phyloP scores from a whole-genome alignment of 73 alveolate genomes.

The Paramecium bursaria region DNA sequence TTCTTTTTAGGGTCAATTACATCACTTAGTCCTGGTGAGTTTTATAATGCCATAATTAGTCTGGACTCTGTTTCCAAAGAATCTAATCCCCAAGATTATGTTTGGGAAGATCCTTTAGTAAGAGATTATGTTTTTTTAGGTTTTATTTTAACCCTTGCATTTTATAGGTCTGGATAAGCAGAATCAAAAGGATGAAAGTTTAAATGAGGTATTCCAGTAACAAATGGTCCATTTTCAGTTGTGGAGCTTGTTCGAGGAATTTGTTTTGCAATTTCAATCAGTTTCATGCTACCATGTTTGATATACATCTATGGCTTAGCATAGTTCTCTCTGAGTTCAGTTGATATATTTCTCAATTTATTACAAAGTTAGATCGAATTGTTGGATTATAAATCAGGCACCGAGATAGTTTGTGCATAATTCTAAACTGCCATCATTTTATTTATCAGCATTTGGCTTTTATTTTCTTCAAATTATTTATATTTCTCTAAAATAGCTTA shows the following conservation, averaged over 20 bases:
- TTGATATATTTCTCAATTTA: constrained; percentile 11
- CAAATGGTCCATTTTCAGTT: too few species aligned
- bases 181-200: too few species aligned
- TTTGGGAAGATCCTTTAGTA: neutral
- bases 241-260: neutral
- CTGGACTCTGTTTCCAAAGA: constrained; percentile 6
- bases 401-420: constrained; percentile 25
- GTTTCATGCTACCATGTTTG: neutral
- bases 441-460: neutral
- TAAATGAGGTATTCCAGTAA: too few species aligned
- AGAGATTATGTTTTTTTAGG: neutral
- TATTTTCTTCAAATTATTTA: constrained; percentile 29
- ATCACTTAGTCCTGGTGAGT: constrained; percentile 6
- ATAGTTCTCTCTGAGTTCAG: neutral
- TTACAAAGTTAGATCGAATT: neutral
- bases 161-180: constrained; percentile 1
- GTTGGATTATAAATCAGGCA: neutral
- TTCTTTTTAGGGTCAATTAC: constrained; percentile 10
- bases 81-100: neutral
- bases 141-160: neutral
- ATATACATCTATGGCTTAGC: constrained; percentile 1
- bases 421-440: constrained; percentile 55
- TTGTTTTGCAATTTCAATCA: constrained; percentile 27
- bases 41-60: constrained; percentile 12
- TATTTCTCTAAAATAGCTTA: constrained; percentile 14